phyloP scores from a whole-genome alignment of 2,329 filamentous ascomycete species.

The Trematosphaeria pertusa region DNA sequence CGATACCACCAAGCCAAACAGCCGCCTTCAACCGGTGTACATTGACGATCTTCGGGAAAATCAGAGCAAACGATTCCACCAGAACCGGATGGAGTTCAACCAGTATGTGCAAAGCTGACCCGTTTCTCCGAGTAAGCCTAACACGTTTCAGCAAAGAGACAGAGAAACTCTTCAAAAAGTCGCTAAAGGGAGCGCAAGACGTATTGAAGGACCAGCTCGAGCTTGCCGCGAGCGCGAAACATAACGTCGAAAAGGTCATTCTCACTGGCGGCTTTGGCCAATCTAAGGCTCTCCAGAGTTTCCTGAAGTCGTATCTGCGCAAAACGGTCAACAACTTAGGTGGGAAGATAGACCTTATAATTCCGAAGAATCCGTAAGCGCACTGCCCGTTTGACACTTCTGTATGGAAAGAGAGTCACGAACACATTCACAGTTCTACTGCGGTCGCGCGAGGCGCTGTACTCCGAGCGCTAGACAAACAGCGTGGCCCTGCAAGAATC shows the following conservation, averaged over 20 bases:
- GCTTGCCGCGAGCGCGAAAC: slow-evolving; percentile 22
- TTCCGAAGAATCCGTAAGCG: slow-evolving; percentile 14
- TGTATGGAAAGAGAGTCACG: no score
- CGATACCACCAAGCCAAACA: neutral
- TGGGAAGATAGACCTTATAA: slow-evolving; percentile 11
- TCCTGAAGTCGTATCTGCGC: slow-evolving; percentile 25
- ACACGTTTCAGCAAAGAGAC: neutral
- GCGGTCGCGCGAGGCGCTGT: slow-evolving; percentile 41
- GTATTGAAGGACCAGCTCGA: slow-evolving; percentile 31
- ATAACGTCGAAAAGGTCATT: slow-evolving; percentile 34
- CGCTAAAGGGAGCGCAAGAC: slow-evolving; percentile 15
- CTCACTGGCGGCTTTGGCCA: slow-evolving; percentile 43
- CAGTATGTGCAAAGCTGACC: no score
- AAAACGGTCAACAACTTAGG: slow-evolving; percentile 4
- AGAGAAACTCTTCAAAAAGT: slow-evolving; percentile 19
- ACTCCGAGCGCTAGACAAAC: slow-evolving; percentile 38
- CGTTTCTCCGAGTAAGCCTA: neutral
- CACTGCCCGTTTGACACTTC: no score
- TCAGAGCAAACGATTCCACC: neutral
- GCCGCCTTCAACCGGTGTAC: neutral
- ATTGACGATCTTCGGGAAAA: slow-evolving; percentile 15
- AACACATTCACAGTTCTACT: slow-evolving; percentile 19
- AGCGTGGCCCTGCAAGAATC: slow-evolving; percentile 30
- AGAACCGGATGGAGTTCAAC: slow-evolving; percentile 6
- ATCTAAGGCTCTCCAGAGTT: slow-evolving; percentile 30